Conservation (phyloP, 1,284 basidiomycete genomes). For the Apiotrichum sp. region DNA sequence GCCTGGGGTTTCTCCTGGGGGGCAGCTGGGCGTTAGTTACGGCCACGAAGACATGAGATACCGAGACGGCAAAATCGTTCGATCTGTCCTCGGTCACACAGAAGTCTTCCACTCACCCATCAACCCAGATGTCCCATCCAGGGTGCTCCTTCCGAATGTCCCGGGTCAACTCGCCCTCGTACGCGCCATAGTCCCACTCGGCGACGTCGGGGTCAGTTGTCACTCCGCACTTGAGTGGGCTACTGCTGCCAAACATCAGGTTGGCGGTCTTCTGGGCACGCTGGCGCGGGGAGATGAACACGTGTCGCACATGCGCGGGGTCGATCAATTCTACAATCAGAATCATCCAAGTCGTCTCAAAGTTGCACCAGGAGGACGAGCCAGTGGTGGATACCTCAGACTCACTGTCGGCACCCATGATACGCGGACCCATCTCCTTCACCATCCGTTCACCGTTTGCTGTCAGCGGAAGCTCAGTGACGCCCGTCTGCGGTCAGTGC, state of each 20-base stretch:
- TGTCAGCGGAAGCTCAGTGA: slow-evolving; percentile 80
- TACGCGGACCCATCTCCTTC: slow-evolving; percentile 56
- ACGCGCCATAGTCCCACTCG: slow-evolving; percentile 89
- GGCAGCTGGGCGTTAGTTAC: slow-evolving; percentile 55
- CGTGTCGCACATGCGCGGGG: slow-evolving; percentile 67
- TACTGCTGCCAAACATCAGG: slow-evolving; percentile 50
- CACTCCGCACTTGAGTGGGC: slow-evolving; percentile 28
- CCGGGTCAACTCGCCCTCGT: slow-evolving; percentile 69
- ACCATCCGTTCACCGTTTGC: slow-evolving; percentile 70
- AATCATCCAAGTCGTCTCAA: too few species aligned
- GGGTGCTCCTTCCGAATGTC: slow-evolving; percentile 67
- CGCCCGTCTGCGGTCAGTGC: slow-evolving; percentile 61
- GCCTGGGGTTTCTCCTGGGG: slow-evolving; percentile 57
- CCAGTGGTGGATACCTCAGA: slow-evolving; percentile 11
- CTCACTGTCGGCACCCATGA: slow-evolving; percentile 72
- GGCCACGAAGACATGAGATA: background rate
- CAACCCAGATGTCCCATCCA: slow-evolving; percentile 72
- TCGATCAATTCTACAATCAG: slow-evolving; percentile 62
- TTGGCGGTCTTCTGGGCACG: slow-evolving; percentile 81
- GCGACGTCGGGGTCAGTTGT: slow-evolving; percentile 41
- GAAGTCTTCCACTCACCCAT: slow-evolving; percentile 69
- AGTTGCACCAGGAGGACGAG: too few species aligned
- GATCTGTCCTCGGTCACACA: slow-evolving; percentile 45
- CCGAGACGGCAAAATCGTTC: slow-evolving; percentile 78
- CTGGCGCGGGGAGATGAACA: slow-evolving; percentile 73